Evolutionary conservation across 2,329 filamentous ascomycete species (phyloP), one percentile per base, ranked within the genome.

Genomic region (Teratosphaeria destructans): DNA sequence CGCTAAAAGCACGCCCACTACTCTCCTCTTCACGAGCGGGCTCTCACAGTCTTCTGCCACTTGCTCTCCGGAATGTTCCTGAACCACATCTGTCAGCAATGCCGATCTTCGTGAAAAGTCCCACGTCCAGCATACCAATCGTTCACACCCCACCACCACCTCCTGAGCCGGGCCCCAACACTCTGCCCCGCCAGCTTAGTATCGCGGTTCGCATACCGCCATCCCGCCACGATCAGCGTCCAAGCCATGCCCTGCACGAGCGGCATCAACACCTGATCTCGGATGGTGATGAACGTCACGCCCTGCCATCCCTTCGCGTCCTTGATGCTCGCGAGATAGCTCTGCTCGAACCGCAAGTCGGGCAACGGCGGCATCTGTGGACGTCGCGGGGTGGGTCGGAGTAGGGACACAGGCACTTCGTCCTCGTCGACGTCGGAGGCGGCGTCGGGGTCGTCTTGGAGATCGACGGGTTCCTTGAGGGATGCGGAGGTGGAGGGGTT

Each of bases 141-240:
- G 71, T 97, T 97, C 19, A 95, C 89, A 26, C 82, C 84, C 78
- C 90, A 96, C 93, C 94, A 99, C 94, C 93, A 97, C 65, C 91
- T 81, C 67, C 94, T 81, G 55, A 94, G 77, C 65, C 83, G 84
- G 6, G 89, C 90, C 26, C 94, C 94, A 16, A 89, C 77, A 29
- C 85, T 86, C 66, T 84, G 85, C 8, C 94, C 94, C 63, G 85
- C 85, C 65, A 96, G 81, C 70, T 86, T 85, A 14, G 89, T 86
- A 60, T 82, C 87, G 61, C 83, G 82, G 74, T 97, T 96, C 89
- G 89, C 96, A 72, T 88, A 82, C 69, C 90, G 85, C 93, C 93
- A 97, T 59, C 93, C 94, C 65, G 84, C 85, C 58, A 96, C 81
- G 14, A 87, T 81, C 47, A 97, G 80, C 61, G 92, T 94, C 82